A percentile compares a stretch with the other conserved stretches of the same genome.
Evolutionary conservation across 352 stramenopile species (phyloP).

Genomic region (Phytopythium delawarense): DNA sequence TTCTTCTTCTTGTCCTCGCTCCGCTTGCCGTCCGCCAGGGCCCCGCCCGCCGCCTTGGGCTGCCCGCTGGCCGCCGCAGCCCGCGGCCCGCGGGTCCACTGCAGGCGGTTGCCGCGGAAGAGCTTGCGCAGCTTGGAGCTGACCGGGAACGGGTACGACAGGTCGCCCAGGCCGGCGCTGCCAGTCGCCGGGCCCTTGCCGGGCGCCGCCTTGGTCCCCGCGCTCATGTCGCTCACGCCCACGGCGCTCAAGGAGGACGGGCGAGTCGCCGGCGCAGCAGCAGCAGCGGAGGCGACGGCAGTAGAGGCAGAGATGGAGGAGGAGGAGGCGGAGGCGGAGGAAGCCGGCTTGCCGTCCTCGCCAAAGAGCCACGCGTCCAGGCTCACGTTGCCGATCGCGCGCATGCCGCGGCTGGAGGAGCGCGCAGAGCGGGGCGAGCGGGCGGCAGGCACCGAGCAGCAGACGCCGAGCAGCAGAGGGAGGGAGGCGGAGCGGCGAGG

Average conservation of each 20-base stretch:
- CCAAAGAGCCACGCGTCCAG: constrained; percentile 83
- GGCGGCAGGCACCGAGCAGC: too few relatives aligned
- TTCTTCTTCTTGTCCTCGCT: constrained; percentile 43
- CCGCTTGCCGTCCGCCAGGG: constrained; percentile 3
- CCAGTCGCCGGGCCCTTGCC: not conserved
- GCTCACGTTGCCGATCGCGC: constrained; percentile 52
- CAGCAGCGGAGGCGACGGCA: not conserved
- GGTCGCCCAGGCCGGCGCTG: constrained; percentile 7
- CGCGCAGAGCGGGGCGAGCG: too few relatives aligned
- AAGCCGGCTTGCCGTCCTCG: constrained; percentile 38
- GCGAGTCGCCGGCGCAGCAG: constrained; percentile 5
- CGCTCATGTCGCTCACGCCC: constrained; percentile 2
- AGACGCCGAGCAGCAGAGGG: too few relatives aligned
- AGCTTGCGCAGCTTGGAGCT: constrained; percentile 75
- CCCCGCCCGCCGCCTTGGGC: not conserved
- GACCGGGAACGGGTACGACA: constrained; percentile 58
- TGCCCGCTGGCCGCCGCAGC: not conserved
- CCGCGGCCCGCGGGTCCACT: constrained; percentile 36
- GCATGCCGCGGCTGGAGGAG: constrained; percentile 18
- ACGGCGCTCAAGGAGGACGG: constrained; percentile 5
- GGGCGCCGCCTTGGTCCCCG: not conserved
- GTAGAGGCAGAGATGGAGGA: not conserved
- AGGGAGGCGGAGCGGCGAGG: too few relatives aligned
- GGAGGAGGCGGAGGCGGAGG: constrained; percentile 5
- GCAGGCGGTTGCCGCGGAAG: constrained; percentile 56